Percentiles rank a stretch among this genome's conserved stretches.
Conservation (phyloP, 2,329 filamentous ascomycete species). For the Cordyceps fumosorosea region DNA sequence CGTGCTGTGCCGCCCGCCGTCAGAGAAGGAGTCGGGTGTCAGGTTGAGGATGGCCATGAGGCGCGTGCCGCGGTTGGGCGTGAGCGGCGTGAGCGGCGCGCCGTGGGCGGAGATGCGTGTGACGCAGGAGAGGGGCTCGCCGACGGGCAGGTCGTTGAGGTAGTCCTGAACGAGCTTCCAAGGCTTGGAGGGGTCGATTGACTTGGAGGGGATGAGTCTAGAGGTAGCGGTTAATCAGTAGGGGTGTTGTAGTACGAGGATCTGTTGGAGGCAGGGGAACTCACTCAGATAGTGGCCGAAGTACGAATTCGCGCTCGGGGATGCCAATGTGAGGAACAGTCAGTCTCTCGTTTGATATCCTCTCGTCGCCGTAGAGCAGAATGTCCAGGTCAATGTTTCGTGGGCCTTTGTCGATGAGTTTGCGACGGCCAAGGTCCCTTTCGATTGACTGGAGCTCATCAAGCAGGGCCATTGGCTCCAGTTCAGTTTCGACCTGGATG, state of each 20-base stretch:
- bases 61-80: slow-evolving; percentile 56
- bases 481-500: slow-evolving; percentile 67
- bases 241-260: background rate
- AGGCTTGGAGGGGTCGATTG: slow-evolving; percentile 46
- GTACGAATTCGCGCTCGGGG: slow-evolving; percentile 86
- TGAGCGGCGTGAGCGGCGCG: slow-evolving; percentile 52
- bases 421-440: slow-evolving; percentile 67
- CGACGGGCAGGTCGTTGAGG: slow-evolving; percentile 50
- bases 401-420: slow-evolving; percentile 86
- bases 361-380: slow-evolving; percentile 67
- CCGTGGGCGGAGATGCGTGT: slow-evolving; percentile 44
- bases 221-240: background rate
- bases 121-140: slow-evolving; percentile 48
- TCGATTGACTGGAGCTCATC: slow-evolving; percentile 82
- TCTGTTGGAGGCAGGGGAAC: slow-evolving; percentile 19
- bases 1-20: slow-evolving; percentile 61
- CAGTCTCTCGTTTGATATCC: slow-evolving; percentile 64
- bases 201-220: slow-evolving; percentile 50
- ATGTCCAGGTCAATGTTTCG: slow-evolving; percentile 94
- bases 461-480: slow-evolving; percentile 69
- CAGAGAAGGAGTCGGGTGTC: slow-evolving; percentile 95
- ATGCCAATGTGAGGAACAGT: slow-evolving; percentile 80
- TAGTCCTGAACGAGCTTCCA: slow-evolving; percentile 57
- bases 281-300: slow-evolving; percentile 77
- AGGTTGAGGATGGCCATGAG: slow-evolving; percentile 94